Conservation (phyloP, 2,329 filamentous ascomycete genomes). For the Aspergillus sp. region DNA sequence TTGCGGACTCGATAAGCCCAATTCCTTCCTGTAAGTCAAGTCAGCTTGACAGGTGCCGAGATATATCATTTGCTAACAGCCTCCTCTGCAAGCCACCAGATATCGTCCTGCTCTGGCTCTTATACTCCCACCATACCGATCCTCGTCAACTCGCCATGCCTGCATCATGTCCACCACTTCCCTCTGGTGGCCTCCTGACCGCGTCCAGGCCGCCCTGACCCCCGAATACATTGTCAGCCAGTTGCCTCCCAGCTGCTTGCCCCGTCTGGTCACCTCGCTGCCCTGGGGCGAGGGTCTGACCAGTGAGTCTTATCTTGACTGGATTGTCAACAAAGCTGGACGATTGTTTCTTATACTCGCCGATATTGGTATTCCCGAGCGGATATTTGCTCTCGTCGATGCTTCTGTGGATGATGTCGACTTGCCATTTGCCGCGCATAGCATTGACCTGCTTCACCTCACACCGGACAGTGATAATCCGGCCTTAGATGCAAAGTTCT, state of each 20-base stretch:
- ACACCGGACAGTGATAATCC: slow-evolving; percentile 41
- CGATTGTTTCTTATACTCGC: slow-evolving; percentile 54
- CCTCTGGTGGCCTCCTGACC: slow-evolving; percentile 42
- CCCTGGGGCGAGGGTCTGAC: slow-evolving; percentile 41
- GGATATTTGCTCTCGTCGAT: slow-evolving; percentile 56
- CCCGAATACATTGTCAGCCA: slow-evolving; percentile 34
- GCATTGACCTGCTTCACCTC: slow-evolving; percentile 49
- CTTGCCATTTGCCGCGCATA: slow-evolving; percentile 50
- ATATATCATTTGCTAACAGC: too few species aligned
- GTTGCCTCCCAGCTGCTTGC: slow-evolving; percentile 29
- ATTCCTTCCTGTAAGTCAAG: too few species aligned
- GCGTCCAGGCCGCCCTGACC: slow-evolving; percentile 37
- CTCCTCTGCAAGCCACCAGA: too few species aligned
- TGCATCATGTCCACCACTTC: slow-evolving; percentile 25
- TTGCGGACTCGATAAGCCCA: too few species aligned
- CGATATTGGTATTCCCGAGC: slow-evolving; percentile 55
- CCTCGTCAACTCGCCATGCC: slow-evolving; percentile 8
- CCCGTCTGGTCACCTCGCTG: slow-evolving; percentile 31
- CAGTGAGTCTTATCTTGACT: slow-evolving; percentile 53
- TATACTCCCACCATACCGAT: too few species aligned
- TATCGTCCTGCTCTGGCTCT: too few species aligned
- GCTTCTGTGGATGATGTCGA: slow-evolving; percentile 57
- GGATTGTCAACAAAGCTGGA: slow-evolving; percentile 53
- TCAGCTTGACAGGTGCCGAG: too few species aligned
- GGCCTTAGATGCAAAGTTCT: slow-evolving; percentile 50